These are phyloP conservation scores for Galeopsis tetrahit DNA, from an alignment of 257 asterid species.

Conservation along the genomic window DNA sequence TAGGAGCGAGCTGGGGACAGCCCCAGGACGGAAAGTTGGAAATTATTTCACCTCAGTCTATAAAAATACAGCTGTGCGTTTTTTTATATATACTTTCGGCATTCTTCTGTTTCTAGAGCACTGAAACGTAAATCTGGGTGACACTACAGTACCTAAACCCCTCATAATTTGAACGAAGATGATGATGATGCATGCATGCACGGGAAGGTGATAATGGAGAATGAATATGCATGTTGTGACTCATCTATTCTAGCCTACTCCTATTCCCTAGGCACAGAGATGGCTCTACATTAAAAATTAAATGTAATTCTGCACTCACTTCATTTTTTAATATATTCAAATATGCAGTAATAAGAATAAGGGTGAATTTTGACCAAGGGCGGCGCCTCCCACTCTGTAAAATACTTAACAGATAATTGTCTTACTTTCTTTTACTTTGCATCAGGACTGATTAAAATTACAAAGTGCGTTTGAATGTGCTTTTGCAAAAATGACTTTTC, in stretches of 20 bases:
- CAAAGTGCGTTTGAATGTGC: too few relatives aligned
- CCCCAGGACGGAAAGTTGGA: conserved; percentile 39
- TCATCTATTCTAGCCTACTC: conserved; percentile 43
- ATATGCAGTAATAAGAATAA: background rate
- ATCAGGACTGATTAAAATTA: too few relatives aligned
- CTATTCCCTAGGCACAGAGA: conserved; percentile 31
- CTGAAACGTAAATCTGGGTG: conserved; percentile 22
- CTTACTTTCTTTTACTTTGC: too few relatives aligned
- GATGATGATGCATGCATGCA: conserved; percentile 22
- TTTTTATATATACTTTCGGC: conserved; percentile 30
- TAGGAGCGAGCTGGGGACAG: conserved; percentile 38
- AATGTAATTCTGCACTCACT: background rate
- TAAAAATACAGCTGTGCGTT: conserved; percentile 26
- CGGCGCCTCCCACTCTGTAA: too few relatives aligned
- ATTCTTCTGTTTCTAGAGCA: conserved; percentile 39
- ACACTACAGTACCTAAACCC: conserved; percentile 10
- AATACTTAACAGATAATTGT: too few relatives aligned
- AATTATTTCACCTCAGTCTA: conserved; percentile 1
- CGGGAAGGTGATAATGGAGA: conserved; percentile 30
- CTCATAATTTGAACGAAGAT: background rate
- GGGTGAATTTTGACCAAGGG: background rate
- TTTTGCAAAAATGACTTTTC: too few relatives aligned
- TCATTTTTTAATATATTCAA: background rate
- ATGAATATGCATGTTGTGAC: conserved; percentile 36
- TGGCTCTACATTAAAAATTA: conserved; percentile 22